These are phyloP conservation scores for Zygotorulaspora mrakii DNA, from an alignment of 1,139 yeast genomes.

Conservation along the genomic window DNA sequence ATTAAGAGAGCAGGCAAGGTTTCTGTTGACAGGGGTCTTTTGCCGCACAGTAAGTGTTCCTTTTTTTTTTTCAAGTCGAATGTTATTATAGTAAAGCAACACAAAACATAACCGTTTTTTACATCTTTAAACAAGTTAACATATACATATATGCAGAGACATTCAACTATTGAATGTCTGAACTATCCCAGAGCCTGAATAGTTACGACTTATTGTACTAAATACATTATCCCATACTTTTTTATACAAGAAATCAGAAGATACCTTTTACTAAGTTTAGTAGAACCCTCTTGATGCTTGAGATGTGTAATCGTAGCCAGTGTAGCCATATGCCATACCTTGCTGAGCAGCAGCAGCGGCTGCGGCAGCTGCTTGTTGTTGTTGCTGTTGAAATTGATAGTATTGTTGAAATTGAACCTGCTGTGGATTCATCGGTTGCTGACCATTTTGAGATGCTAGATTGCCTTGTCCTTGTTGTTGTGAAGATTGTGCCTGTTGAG, in stretches of 20 bases:
- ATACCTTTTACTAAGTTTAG: slow-evolving; percentile 11
- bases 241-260: slow-evolving; percentile 3
- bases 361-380: slow-evolving; percentile 27
- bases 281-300: slow-evolving; percentile 36
- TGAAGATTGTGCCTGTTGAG: slow-evolving; percentile 18
- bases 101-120: slow-evolving; percentile 7
- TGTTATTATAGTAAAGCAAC: no score
- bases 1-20: neutral
- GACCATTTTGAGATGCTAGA: slow-evolving; percentile 16
- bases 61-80: neutral
- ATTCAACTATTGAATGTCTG: slow-evolving; percentile 7
- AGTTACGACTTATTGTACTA: slow-evolving; percentile 7
- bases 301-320: slow-evolving; percentile 33
- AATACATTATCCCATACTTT: slow-evolving; percentile 9
- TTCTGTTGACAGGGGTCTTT: no score
- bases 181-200: slow-evolving; percentile 8
- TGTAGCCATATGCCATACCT: slow-evolving; percentile 33
- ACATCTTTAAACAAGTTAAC: slow-evolving; percentile 14
- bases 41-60: no score
- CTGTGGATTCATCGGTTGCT: slow-evolving; percentile 30
- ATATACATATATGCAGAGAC: slow-evolving; percentile 23
- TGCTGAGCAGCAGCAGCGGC: slow-evolving; percentile 30
- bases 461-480: slow-evolving; percentile 24
- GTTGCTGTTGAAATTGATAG: slow-evolving; percentile 32
- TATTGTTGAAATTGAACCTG: slow-evolving; percentile 36